A percentile compares a stretch with the other conserved stretches of the same genome.
Conservation (phyloP, 495 filamentous ascomycete species). For the Tetracladium setigerum region DNA sequence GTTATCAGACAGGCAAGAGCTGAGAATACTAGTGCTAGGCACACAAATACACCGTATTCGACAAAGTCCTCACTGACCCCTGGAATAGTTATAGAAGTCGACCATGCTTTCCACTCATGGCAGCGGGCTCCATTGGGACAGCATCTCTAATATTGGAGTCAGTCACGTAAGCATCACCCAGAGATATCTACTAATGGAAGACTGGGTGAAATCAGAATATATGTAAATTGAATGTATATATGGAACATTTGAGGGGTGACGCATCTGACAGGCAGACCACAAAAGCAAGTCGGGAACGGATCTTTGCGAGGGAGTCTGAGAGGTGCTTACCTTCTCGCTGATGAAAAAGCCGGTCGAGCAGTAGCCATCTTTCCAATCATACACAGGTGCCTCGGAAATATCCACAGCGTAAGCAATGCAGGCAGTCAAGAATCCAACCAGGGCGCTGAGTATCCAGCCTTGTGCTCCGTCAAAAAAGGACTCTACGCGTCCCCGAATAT, state of each 20-base stretch:
- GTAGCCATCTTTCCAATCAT: conserved; percentile 87
- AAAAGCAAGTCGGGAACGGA: too few relatives aligned
- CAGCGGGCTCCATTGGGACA: conserved; percentile 63
- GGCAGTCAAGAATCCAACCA: conserved; percentile 85
- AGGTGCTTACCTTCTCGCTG: conserved; percentile 57
- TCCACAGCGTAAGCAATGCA: conserved; percentile 84
- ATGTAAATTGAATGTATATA: too few relatives aligned
- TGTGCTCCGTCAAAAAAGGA: conserved; percentile 82
- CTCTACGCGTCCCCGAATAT: conserved; percentile 69
- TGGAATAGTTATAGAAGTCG: conserved; percentile 46
- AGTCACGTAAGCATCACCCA: too few relatives aligned
- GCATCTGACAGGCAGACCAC: too few relatives aligned
- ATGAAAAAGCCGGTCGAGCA: conserved; percentile 66
- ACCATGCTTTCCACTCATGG: conserved; percentile 71
- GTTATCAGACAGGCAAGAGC: conserved; percentile 70
- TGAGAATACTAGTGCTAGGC: conserved; percentile 65
- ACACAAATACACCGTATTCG: conserved; percentile 69
- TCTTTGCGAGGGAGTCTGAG: too few relatives aligned
- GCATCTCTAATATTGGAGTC: conserved; percentile 43
- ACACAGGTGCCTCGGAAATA: conserved; percentile 72
- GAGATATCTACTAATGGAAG: neutral
- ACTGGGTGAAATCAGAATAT: neutral
- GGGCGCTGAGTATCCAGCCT: conserved; percentile 88
- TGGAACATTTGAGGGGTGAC: too few relatives aligned
- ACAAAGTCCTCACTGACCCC: conserved; percentile 50